A percentile compares a stretch with the other conserved stretches of the same genome.
phyloP scores from a whole-genome alignment of 768 basidiomycete genomes.

The Trametes elegans region DNA sequence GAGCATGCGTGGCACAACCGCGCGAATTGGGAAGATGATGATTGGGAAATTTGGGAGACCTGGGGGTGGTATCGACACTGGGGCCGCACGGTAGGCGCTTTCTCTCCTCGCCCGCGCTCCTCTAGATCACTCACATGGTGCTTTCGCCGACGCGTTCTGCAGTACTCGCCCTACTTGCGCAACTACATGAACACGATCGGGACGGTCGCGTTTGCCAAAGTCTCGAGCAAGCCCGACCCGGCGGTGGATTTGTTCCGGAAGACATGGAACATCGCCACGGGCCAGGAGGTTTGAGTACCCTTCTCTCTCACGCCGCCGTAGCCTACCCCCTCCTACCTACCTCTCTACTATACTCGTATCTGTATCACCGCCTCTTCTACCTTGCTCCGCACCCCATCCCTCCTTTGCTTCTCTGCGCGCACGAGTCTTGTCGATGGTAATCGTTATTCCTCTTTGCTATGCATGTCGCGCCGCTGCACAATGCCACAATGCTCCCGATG shows the following conservation, averaged over 20 bases:
- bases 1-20: constrained; percentile 72
- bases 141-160: not conserved
- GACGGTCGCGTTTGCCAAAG: constrained; percentile 64
- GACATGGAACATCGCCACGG: constrained; percentile 71
- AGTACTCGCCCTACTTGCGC: constrained; percentile 82
- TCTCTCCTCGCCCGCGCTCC: not conserved
- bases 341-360: not conserved
- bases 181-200: constrained; percentile 71
- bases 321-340: not conserved
- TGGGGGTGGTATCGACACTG: constrained; percentile 94
- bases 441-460: not conserved
- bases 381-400: not conserved
- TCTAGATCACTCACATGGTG: not conserved
- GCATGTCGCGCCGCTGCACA: not conserved
- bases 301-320: not conserved
- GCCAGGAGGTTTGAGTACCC: constrained; percentile 42
- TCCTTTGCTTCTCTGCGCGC: not conserved
- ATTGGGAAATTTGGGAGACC: constrained; percentile 85
- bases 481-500: not conserved
- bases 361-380: not conserved
- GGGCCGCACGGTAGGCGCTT: constrained; percentile 66
- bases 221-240: constrained; percentile 56
- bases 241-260: constrained; percentile 58
- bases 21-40: constrained; percentile 62
- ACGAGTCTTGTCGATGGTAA: constrained; percentile 5